A percentile compares a stretch with the other conserved stretches of the same genome.
Evolutionary conservation across 192 early-diverging fungal genomes (phyloP).

Genomic region (Thamnidium elegans): DNA sequence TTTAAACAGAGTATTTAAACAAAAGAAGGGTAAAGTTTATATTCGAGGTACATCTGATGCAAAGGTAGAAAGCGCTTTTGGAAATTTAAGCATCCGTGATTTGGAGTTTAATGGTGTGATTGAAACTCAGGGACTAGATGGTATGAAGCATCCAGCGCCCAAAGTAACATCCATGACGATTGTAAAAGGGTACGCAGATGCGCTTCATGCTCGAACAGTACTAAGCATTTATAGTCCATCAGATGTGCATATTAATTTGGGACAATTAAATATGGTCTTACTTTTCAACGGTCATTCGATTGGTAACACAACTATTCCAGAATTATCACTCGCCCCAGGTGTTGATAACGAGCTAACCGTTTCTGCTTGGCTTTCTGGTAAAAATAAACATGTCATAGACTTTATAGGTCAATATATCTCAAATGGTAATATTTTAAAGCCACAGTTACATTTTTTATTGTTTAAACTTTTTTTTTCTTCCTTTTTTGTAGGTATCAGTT

Average conservation of each 20-base stretch:
- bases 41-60: constrained; percentile 34
- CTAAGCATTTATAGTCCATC: constrained; percentile 34
- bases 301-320: constrained; percentile 28
- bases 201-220: constrained; percentile 12
- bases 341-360: constrained; percentile 13
- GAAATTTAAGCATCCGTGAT: constrained; percentile 22
- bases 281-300: constrained; percentile 21
- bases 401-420: constrained; percentile 25
- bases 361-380: constrained; percentile 13
- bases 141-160: constrained; percentile 34
- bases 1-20: constrained; percentile 23
- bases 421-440: constrained; percentile 1
- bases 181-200: constrained; percentile 24
- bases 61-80: constrained; percentile 27
- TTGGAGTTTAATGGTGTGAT: constrained; percentile 35
- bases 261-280: constrained; percentile 23
- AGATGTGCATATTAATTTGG: constrained; percentile 30
- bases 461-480: neutral
- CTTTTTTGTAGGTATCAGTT: neutral
- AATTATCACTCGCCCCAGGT: constrained; percentile 18
- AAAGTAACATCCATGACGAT: constrained; percentile 22
- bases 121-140: constrained; percentile 35
- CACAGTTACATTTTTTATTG: neutral
- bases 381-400: constrained; percentile 9
- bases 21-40: constrained; percentile 16